Evolutionary conservation across 2,329 filamentous ascomycete species (phyloP), one percentile per base, ranked within the genome.

Genomic region (Colletotrichum sp.): DNA sequence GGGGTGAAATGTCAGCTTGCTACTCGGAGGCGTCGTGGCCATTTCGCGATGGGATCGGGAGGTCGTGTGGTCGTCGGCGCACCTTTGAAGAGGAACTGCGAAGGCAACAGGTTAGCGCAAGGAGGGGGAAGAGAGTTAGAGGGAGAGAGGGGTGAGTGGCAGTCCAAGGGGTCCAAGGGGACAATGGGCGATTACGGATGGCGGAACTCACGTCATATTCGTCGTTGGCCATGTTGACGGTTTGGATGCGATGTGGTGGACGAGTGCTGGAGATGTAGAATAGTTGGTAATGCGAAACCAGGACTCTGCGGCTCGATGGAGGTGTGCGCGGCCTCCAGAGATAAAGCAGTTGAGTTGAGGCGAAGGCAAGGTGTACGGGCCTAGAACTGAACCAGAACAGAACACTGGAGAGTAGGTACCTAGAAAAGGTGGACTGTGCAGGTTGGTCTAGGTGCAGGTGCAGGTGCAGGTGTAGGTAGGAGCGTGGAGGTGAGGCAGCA

Each of bases 71-170:
- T 73, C 71, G 48, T 65, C 57, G 78, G 79, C 77, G 81, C 90
- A 98, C 96, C 96, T 94, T 99, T 99, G 93, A 99, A 99, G 85
- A 99, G 95, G 87, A 99, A 99, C 96, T 98, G 86, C 79, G 52
- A 52, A 61, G 67, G 30, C 77, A 39, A 71, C 70, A 66, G 69
- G 72, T 78, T 77, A 78, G 77, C 77, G 76, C 75, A 69, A 72
- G 74, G 72, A 78, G 72, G 74, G 78, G 78, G 77, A 24, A 59
- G 72, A 72, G 79, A 79, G 77, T 74, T 78, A 78, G 78, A 81
- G 79, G 77, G 79, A 76, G 73, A 78, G 72, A 61, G 73, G 76
- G 76, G 34, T 34, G 65, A 32, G 61, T 36, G 61, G n/a, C 43
- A 21, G 43, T 52, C n/a, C n/a, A 48, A 61, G 30, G 59, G 48